Conservation (phyloP, 148 eudicot genomes). For the Cornus suecica region DNA sequence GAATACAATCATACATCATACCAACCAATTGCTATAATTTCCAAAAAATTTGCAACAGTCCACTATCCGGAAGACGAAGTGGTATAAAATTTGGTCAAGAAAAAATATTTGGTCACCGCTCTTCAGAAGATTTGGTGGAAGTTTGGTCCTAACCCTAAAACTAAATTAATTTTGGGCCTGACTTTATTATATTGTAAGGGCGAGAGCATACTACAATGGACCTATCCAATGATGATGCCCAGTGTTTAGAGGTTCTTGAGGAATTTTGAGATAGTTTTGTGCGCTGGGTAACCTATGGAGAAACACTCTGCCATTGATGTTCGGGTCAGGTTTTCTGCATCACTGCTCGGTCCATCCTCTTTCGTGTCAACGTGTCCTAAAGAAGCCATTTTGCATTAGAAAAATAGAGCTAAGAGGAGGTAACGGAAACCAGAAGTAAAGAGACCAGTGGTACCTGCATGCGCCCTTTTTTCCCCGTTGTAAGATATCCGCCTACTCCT, state of each 20-base stretch:
- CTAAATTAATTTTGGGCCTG: too few species aligned
- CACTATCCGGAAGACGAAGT: too few species aligned
- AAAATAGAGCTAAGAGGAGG: background rate
- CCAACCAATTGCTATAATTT: too few species aligned
- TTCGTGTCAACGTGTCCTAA: too few species aligned
- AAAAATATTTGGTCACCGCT: too few species aligned
- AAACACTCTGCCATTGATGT: conserved; percentile 50
- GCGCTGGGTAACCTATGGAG: conserved; percentile 78
- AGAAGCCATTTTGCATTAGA: too few species aligned
- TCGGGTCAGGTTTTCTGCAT: conserved; percentile 1
- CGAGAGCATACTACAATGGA: conserved; percentile 50
- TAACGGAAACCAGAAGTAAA: background rate
- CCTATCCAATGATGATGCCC: conserved; percentile 27
- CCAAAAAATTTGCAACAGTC: too few species aligned
- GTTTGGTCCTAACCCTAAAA: too few species aligned
- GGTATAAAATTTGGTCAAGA: too few species aligned
- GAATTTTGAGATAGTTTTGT: conserved; percentile 74
- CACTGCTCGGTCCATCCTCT: background rate
- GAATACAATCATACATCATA: too few species aligned
- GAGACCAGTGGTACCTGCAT: conserved; percentile 1
- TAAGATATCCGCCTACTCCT: conserved; percentile 1
- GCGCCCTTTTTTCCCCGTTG: conserved; percentile 2
- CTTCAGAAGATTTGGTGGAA: too few species aligned
- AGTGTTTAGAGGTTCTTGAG: conserved; percentile 40
- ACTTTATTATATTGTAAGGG: conserved; percentile 29